Conservation (phyloP, 1,139 yeast genomes). For the Taphrina sp. region DNA sequence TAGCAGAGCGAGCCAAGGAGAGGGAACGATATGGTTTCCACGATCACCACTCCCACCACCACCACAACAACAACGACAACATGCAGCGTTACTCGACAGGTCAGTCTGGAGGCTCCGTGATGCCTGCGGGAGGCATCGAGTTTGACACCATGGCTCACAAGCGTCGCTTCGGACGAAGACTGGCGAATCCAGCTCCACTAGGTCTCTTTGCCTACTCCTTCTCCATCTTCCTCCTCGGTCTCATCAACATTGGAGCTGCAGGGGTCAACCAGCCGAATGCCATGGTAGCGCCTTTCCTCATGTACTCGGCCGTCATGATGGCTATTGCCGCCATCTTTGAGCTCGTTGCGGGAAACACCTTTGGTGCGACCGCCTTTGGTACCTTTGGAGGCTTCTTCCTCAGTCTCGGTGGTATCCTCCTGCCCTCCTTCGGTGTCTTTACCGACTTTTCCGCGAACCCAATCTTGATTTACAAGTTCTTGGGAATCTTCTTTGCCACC, state of each 20-base stretch:
- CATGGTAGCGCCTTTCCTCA: conserved; percentile 14
- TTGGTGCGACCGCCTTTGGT: conserved; percentile 20
- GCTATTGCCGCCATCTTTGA: conserved; percentile 17
- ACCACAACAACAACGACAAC: too few species aligned
- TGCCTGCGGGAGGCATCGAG: conserved; percentile 5
- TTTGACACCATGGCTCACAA: conserved; percentile 10
- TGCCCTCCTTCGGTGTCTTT: conserved; percentile 14
- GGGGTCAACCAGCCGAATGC: conserved; percentile 11
- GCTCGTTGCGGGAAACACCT: conserved; percentile 17
- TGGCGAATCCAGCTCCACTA: conserved; percentile 24
- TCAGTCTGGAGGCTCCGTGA: conserved; percentile 1
- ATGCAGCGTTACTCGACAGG: conserved; percentile 2
- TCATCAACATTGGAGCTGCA: conserved; percentile 8
- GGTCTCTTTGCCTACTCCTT: conserved; percentile 20
- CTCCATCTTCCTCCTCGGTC: conserved; percentile 19
- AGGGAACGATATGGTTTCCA: background rate
- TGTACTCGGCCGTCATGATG: conserved; percentile 19
- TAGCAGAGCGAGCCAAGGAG: too few species aligned
- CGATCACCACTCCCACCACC: conserved; percentile 6
- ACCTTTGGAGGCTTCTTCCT: conserved; percentile 22
- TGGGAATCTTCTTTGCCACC: conserved; percentile 20
- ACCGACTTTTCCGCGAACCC: background rate
- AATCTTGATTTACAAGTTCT: conserved; percentile 5
- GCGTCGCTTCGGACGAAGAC: conserved; percentile 12
- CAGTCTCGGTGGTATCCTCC: conserved; percentile 15